Conservation (phyloP, 2,329 filamentous ascomycete genomes). For the Claviceps sp. region DNA sequence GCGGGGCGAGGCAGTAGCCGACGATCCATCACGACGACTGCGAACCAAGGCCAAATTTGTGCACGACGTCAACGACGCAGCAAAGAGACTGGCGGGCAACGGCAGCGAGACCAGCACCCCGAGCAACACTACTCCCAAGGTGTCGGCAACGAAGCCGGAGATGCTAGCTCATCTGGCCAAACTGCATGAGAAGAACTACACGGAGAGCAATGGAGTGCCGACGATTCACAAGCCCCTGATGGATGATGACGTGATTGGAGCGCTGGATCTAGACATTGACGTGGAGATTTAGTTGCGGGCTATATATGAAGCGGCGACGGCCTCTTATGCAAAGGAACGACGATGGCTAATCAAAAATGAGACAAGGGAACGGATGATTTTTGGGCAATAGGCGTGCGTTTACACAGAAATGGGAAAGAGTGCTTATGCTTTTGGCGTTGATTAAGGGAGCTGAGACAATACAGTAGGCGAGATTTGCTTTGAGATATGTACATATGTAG, state of each 20-base stretch:
- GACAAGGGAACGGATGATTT: background rate
- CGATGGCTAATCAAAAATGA: background rate
- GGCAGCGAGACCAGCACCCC: slow-evolving; percentile 38
- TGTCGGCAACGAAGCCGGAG: slow-evolving; percentile 26
- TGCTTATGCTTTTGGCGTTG: no score
- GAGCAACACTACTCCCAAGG: slow-evolving; percentile 38
- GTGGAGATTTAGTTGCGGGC: slow-evolving; percentile 54
- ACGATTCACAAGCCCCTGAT: slow-evolving; percentile 67
- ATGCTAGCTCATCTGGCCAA: slow-evolving; percentile 40
- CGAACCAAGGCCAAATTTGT: slow-evolving; percentile 55
- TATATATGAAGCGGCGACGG: background rate
- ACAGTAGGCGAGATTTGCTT: no score
- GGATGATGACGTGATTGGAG: slow-evolving; percentile 87
- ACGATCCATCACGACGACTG: slow-evolving; percentile 47
- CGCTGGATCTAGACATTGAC: slow-evolving; percentile 82
- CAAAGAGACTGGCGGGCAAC: slow-evolving; percentile 32
- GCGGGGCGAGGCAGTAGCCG: slow-evolving; percentile 46
- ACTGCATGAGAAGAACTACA: slow-evolving; percentile 37
- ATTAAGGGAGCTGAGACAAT: no score
- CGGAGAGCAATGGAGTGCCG: slow-evolving; percentile 46
- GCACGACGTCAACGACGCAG: slow-evolving; percentile 43
- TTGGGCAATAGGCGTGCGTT: no score
- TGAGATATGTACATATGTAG: no score
- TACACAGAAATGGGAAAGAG: no score
- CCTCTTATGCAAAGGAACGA: background rate